Base-by-base conservation (phyloP, 305 asterid species). In the Plantago lanceolata region DNA sequence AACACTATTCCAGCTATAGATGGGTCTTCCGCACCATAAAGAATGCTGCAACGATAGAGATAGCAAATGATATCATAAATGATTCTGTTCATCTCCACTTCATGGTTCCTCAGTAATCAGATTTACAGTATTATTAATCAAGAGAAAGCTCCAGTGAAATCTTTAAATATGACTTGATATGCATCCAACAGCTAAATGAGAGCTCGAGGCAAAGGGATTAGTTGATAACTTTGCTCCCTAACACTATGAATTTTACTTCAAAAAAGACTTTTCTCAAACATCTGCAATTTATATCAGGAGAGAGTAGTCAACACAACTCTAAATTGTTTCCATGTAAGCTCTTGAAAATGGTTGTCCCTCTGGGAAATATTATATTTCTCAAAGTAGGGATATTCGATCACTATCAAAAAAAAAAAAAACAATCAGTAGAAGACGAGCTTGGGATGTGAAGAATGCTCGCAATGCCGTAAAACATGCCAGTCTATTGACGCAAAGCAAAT, bases 1-100 rank as follows among this genome's bases (percentile, higher is more conserved):
- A 89, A 74, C 78, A 92, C 97, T 90, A 92, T 89, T 78, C 98
- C 98, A 71, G 97, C 98, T 69, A 92, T 84, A 63, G 98, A 92
- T 72, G 98, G 98, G 69, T 92, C 98, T 80, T 89, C 96, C 15
- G 98, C 96, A 76, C 95, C 98, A 75, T 89, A 92, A 59, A 92
- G 94, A 79, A 92, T 95, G 83, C 98, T 92, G 88, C 81, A 77
- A 29, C 18, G 45, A 48, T 12, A 59, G 31, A 79, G 28, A 65
- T 29, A 64, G 37, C 33, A 51, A 73, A 70, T 68, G 68, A 57
- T 15, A 59, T 63, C 40, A 66, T 49, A 35, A 65, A 68, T 53
- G 47, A 66, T 33, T 40, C 50, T 52, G 17, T 26, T 74, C 54
- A 52, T 61, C 66, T 47, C 45, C 44, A 28, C 5, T 56, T 28